These are phyloP conservation scores for Lachnellula suecica DNA, from an alignment of 2,329 filamentous ascomycete species.

Conservation along the genomic window DNA sequence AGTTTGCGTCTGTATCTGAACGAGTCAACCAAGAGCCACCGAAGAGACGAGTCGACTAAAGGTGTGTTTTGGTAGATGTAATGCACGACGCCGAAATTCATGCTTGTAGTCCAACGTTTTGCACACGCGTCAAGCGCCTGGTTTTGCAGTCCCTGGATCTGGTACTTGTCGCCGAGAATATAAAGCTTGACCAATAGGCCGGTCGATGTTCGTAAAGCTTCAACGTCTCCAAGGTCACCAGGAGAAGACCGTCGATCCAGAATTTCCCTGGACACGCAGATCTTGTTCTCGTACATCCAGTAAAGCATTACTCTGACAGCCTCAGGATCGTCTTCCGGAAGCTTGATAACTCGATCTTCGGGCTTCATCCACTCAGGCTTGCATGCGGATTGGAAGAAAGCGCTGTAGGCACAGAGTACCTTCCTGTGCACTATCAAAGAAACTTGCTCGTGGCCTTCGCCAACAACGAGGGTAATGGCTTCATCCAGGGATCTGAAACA, in stretches of 20 bases:
- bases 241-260: not conserved
- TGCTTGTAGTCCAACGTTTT: not conserved
- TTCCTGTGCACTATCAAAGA: conserved; percentile 10
- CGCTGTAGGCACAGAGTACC: conserved; percentile 11
- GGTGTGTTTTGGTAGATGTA: not conserved
- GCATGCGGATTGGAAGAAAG: conserved; percentile 9
- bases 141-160: conserved; percentile 1
- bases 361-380: conserved; percentile 9
- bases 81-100: not conserved
- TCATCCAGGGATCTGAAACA: conserved; percentile 4
- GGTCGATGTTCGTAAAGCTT: not conserved
- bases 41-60: not conserved
- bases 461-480: conserved; percentile 9
- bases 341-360: not conserved
- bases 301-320: conserved; percentile 6
- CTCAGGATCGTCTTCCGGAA: conserved; percentile 8
- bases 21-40: not conserved
- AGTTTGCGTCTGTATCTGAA: not conserved
- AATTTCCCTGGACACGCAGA: conserved; percentile 2
- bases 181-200: conserved; percentile 10
- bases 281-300: conserved; percentile 13
- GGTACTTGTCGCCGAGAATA: conserved; percentile 7
- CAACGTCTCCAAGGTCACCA: not conserved
- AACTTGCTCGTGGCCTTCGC: not conserved
- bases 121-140: not conserved